Evolutionary conservation across 2,329 filamentous ascomycete genomes (phyloP).

Genomic region (Colletotrichum godetiae): DNA sequence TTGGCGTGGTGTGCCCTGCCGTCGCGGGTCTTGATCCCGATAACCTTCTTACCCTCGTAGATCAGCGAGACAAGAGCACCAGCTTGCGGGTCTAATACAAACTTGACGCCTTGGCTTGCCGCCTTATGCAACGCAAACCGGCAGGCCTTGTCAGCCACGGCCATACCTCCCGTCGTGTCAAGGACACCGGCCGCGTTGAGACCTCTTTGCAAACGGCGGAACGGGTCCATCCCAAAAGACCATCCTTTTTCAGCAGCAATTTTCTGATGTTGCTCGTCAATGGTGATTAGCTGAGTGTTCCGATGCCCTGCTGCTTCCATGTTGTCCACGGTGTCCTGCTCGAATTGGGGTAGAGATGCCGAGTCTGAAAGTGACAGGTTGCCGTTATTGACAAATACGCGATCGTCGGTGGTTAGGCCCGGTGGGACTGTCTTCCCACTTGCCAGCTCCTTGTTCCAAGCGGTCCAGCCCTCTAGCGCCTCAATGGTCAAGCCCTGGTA

Average conservation of each 20-base stretch:
- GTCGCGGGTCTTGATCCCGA: constrained; percentile 53
- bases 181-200: constrained; percentile 51
- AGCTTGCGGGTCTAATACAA: constrained; percentile 48
- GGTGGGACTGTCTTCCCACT: constrained; percentile 44
- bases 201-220: constrained; percentile 43
- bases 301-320: constrained; percentile 48
- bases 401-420: constrained; percentile 49
- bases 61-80: constrained; percentile 46
- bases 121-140: constrained; percentile 56
- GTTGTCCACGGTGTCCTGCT: constrained; percentile 48
- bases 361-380: constrained; percentile 43
- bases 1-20: constrained; percentile 45
- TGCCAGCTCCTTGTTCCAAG: constrained; percentile 56
- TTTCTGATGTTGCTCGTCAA: constrained; percentile 40
- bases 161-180: constrained; percentile 58
- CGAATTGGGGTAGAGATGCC: constrained; percentile 44
- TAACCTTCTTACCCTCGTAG: constrained; percentile 39
- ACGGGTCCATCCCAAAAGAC: constrained; percentile 49
- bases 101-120: constrained; percentile 50
- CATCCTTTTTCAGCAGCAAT: constrained; percentile 43
- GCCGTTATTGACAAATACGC: constrained; percentile 52
- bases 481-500: constrained; percentile 59
- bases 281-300: constrained; percentile 49
- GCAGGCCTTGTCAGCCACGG: constrained; percentile 58
- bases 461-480: constrained; percentile 53